phyloP scores from a whole-genome alignment of 2,329 filamentous ascomycete species.

The Rugonectria rugulosa region DNA sequence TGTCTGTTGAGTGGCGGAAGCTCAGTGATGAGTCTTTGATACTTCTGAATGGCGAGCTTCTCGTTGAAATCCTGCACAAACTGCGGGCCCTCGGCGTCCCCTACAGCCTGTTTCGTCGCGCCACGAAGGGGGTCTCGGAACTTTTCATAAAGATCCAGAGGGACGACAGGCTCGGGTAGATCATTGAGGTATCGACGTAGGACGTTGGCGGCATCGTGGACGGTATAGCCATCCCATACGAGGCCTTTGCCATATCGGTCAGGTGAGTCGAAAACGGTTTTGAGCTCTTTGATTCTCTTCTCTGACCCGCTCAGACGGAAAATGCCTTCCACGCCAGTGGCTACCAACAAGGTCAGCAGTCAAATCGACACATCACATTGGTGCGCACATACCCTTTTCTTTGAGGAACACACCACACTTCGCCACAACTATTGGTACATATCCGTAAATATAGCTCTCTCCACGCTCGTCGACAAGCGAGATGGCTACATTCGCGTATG shows the following conservation, averaged over 20 bases:
- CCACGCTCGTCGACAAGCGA: conserved; percentile 92
- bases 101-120: conserved; percentile 75
- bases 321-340: conserved; percentile 93
- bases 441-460: conserved; percentile 97
- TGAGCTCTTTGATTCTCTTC: conserved; percentile 97
- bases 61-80: conserved; percentile 71
- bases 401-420: conserved; percentile 98
- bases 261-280: conserved; percentile 90
- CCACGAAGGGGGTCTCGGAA: conserved; percentile 85
- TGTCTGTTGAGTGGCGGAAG: conserved; percentile 93
- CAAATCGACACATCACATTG: background rate
- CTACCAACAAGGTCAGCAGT: conserved; percentile 55
- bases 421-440: conserved; percentile 96
- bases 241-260: conserved; percentile 96
- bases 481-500: conserved; percentile 97
- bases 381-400: conserved; percentile 80
- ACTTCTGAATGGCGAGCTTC: conserved; percentile 77
- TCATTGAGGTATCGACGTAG: conserved; percentile 95
- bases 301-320: conserved; percentile 96
- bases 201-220: conserved; percentile 97
- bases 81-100: conserved; percentile 72
- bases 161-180: conserved; percentile 94
- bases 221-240: conserved; percentile 96
- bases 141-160: conserved; percentile 88
- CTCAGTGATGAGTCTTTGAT: conserved; percentile 91